Evolutionary conservation across 2,329 filamentous ascomycete genomes (phyloP), one percentile per base, ranked within the genome.

Genomic region (Aspergillus pseudoglaucus): DNA sequence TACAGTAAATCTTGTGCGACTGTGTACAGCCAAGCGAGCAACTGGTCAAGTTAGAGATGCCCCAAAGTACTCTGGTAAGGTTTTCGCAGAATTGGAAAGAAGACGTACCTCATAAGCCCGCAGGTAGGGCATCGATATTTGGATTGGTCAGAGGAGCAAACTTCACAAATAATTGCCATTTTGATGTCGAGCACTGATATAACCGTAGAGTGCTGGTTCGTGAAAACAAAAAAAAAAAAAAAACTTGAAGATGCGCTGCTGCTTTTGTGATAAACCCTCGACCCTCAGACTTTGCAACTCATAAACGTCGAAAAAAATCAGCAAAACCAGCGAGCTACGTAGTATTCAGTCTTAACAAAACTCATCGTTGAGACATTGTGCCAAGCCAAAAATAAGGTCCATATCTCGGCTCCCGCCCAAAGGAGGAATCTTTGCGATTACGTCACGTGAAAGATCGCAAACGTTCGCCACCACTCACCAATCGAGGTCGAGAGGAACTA

Each of bases 21-120:
- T 73, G 68, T 33, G 69, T 70, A 55, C 73, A 75, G 27, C 58
- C 62, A 33, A 75, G 64, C 8, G 73, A 75, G 47, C 73, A 75
- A 53, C 73, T 75, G 52, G 20, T 40, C 22, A 23, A 20, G 25
- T 30, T 30, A 30, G 25, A 30, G 25, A 30, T 12, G 25, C 12
- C 25, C 10, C 25, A 30, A 10, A 10, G 25, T 12, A 12, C 8
- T 25, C 23, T 27, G 25, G 8, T 20, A 20, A 20, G 20, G 4
- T 30, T 2, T 30, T 30, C 25, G 10, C 10, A 30, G 41, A 20
- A 39, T 15, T 50, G 7, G 6, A 37, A 45, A 42, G 25, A 9
- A 33, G 37, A 45, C 52, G 33, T 64, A 72, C 69, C 68, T 69
- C 61, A 63, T 58, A 27, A 70, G 49, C 41, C 45, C 60, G 51